Evolutionary conservation across 305 asterid genomes (phyloP).

Genomic region (Solanum chacoense): DNA sequence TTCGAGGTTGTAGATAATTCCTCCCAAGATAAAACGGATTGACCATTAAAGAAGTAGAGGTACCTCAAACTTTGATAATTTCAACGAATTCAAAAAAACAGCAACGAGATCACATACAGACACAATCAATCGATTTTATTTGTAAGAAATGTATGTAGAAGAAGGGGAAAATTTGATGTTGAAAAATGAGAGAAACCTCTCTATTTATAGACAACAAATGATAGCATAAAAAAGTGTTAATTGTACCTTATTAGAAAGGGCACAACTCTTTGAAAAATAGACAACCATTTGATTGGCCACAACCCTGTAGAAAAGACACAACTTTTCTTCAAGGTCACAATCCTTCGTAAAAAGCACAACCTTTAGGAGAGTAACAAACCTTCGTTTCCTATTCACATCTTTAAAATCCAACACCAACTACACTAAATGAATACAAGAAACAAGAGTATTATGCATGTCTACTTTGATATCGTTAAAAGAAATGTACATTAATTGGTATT

Average conservation of each 20-base stretch:
- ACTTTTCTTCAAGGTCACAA: too few relatives aligned
- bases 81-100: too few relatives aligned
- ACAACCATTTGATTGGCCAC: background rate
- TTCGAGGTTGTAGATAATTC: too few relatives aligned
- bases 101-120: background rate
- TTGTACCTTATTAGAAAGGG: too few relatives aligned
- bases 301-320: too few relatives aligned
- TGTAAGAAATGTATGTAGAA: background rate
- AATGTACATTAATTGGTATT: background rate
- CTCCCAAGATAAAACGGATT: too few relatives aligned
- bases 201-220: too few relatives aligned
- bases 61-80: too few relatives aligned
- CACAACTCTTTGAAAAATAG: background rate
- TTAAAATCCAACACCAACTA: background rate
- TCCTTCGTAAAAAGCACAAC: too few relatives aligned
- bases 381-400: too few relatives aligned
- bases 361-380: background rate
- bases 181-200: background rate
- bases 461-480: background rate
- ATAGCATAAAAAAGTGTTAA: background rate
- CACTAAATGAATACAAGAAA: background rate
- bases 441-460: background rate
- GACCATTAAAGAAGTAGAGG: background rate
- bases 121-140: background rate
- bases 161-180: too few relatives aligned